Base-by-base conservation (phyloP, 805 yeast genomes). In the Sugiyamaella lignohabitans region DNA sequence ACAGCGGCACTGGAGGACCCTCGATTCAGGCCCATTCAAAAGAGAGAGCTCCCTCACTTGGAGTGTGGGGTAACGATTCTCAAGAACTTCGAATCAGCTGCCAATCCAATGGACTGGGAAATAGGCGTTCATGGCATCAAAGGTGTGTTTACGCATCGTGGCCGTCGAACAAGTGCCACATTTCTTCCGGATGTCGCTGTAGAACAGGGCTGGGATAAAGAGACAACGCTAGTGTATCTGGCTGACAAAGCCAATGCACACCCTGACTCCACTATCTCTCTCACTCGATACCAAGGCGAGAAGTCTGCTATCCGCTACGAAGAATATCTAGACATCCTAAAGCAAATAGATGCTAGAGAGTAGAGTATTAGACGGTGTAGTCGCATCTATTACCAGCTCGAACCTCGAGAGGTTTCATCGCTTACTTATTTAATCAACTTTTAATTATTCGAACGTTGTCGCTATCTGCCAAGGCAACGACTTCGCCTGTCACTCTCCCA, bases 131-230 rank as follows among this genome's bases (percentile, higher is more conserved):
- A 93, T 62, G 98, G 98, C 0, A 75, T 93, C 17, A 72, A 79
- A 46, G 74, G 88, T 4, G 61, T 66, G 16, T 78, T 87, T 55
- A 59, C 59, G 8, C 55, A 60, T 5, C 72, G 74, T 1, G 59
- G 65, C 3, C 49, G 59, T 0, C 72, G 69, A 46, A 46, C 53
- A 23, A 76, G 82, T 42, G 87, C 97, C 0, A 93, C 98, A 0
- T 93, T 87, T 55, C 66, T 93, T 36, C 98, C 98, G 0, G 84
- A 80, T 37, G 98, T 93, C 1, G 95, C 96, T 19, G 72, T 68
- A 3, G 98, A 91, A 54, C 95, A 89, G 55, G 79, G 77, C 1
- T 87, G 96, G 96, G 75, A 74, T 53, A 75, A 84, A 56, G 66
- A 68, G 16, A 81, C 84, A 20, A 91, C 98, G 0, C 64, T 91